phyloP scores from a whole-genome alignment of 345 rosid genomes.

The Salix arbutifolia region DNA sequence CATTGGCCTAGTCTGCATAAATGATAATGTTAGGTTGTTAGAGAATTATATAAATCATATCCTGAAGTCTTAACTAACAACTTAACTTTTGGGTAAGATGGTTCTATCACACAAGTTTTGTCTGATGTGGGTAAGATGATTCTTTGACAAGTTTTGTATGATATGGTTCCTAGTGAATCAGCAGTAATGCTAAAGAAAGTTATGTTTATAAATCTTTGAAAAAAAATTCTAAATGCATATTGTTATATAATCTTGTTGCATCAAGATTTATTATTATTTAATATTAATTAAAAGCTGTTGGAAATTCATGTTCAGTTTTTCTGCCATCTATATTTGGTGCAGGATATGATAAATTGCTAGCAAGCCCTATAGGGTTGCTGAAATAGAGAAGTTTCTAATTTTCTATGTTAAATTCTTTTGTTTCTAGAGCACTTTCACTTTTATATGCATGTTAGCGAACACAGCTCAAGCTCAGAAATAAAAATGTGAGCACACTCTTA shows the following conservation, averaged over 20 bases:
- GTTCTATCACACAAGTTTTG: no score
- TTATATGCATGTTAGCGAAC: neutral
- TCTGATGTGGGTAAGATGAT: no score
- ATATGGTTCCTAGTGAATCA: neutral
- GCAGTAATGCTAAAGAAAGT: neutral
- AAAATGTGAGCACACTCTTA: neutral
- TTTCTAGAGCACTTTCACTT: neutral
- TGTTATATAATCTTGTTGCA: neutral
- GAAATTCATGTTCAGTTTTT: neutral
- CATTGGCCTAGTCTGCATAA: neutral
- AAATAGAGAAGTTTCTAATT: neutral
- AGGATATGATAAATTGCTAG: neutral
- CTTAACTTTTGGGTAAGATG: no score
- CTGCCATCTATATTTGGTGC: neutral
- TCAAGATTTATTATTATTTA: neutral
- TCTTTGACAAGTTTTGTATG: neutral
- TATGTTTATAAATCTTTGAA: neutral
- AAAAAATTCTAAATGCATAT: neutral
- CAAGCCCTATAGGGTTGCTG: neutral
- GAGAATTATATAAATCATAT: no score
- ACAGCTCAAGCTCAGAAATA: neutral
- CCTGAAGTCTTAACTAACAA: no score
- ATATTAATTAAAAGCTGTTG: neutral
- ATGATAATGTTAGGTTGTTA: neutral
- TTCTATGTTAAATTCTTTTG: neutral